A percentile compares a stretch with the other conserved stretches of the same genome.
These are phyloP conservation scores for Haberlea rhodopensis DNA, from an alignment of 257 asterid species.

Conservation along the genomic window DNA sequence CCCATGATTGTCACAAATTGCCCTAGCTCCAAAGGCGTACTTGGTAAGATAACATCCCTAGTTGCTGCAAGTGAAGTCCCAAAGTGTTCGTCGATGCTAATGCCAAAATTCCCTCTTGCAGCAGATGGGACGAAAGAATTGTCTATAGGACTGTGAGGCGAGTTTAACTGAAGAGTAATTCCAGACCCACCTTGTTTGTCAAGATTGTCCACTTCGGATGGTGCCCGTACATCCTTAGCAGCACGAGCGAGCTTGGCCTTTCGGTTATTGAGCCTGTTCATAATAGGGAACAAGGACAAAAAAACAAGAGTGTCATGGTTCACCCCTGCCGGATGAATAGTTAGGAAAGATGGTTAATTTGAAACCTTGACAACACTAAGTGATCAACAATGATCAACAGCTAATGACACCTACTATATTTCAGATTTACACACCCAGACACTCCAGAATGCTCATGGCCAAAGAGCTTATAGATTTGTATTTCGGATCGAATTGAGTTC, in stretches of 20 bases:
- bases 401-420: not conserved
- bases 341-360: not conserved
- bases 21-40: slow-evolving; percentile 47
- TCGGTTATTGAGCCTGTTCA: slow-evolving; percentile 86
- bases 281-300: slow-evolving; percentile 13
- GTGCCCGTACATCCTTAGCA: slow-evolving; percentile 67
- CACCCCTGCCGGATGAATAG: too few species aligned
- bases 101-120: slow-evolving; percentile 36
- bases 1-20: slow-evolving; percentile 55
- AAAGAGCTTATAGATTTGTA: too few species aligned
- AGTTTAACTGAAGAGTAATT: slow-evolving; percentile 35
- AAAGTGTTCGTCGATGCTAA: slow-evolving; percentile 36
- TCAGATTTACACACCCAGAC: not conserved
- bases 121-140: slow-evolving; percentile 44
- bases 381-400: not conserved
- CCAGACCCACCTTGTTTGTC: slow-evolving; percentile 54
- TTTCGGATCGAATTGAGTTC: too few species aligned
- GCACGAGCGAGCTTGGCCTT: slow-evolving; percentile 97
- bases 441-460: not conserved
- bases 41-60: slow-evolving; percentile 27
- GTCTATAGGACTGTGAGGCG: slow-evolving; percentile 47
- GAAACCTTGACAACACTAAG: not conserved
- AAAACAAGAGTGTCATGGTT: not conserved
- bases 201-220: slow-evolving; percentile 55
- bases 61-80: slow-evolving; percentile 37